Evolutionary conservation across 805 yeast species (phyloP).

Genomic region (Hanseniaspora hatyaiensis): DNA sequence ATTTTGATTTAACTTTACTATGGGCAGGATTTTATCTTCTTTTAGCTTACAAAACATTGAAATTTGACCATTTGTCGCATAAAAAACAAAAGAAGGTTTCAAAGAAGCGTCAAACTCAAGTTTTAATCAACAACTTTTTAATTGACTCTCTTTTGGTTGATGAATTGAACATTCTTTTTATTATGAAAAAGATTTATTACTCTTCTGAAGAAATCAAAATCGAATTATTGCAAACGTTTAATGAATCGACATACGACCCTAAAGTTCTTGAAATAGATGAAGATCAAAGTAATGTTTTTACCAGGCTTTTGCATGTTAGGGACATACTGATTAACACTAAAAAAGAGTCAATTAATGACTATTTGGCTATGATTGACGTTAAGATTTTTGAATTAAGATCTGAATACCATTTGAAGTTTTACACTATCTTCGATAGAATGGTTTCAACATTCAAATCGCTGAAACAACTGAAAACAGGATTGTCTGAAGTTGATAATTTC

Average conservation of each 20-base stretch:
- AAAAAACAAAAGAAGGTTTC: not conserved
- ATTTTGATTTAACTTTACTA: not conserved
- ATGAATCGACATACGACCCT: slow-evolving; percentile 26
- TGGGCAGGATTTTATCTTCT: slow-evolving; percentile 21
- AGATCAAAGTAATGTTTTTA: slow-evolving; percentile 20
- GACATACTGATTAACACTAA: slow-evolving; percentile 18
- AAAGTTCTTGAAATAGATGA: not conserved
- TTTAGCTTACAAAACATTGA: not conserved
- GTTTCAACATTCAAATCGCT: slow-evolving; percentile 39
- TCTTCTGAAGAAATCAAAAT: not conserved
- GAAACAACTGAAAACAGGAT: slow-evolving; percentile 36
- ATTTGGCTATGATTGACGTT: slow-evolving; percentile 16
- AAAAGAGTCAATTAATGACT: not conserved
- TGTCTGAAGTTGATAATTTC: slow-evolving; percentile 28
- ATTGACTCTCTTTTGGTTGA: slow-evolving; percentile 25
- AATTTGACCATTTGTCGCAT: not conserved
- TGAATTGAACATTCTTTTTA: slow-evolving; percentile 22
- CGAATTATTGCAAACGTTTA: slow-evolving; percentile 16
- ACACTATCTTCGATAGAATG: slow-evolving; percentile 41
- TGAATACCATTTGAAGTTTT: slow-evolving; percentile 33
- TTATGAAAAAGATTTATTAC: not conserved
- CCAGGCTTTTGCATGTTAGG: slow-evolving; percentile 20
- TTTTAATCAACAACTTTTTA: not conserved
- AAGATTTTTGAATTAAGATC: slow-evolving; percentile 24
- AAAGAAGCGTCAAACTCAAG: not conserved